Evolutionary conservation across 148 eudicot species (phyloP).

Genomic region (Camellia granthamiana): DNA sequence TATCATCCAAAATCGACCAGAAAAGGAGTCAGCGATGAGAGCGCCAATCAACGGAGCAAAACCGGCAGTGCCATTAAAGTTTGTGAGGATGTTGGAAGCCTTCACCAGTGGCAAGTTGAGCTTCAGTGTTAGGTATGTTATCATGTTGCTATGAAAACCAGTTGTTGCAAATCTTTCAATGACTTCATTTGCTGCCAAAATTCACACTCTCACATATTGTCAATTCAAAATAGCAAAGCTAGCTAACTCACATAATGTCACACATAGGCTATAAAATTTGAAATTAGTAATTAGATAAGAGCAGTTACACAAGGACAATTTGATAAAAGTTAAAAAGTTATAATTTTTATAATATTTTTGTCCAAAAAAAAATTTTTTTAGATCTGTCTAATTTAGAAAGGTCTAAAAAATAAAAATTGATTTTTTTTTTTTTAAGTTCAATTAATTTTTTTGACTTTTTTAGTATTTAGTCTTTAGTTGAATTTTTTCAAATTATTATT

Average conservation of each 20-base stretch:
- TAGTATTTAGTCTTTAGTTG: too few relatives aligned
- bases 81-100: slow-evolving; percentile 69
- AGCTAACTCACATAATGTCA: not conserved
- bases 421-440: too few relatives aligned
- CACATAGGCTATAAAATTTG: too few relatives aligned
- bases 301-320: too few relatives aligned
- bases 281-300: too few relatives aligned
- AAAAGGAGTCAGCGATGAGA: slow-evolving; percentile 63
- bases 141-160: slow-evolving; percentile 75
- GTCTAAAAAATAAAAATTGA: too few relatives aligned
- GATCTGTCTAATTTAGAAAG: too few relatives aligned
- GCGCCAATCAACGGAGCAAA: slow-evolving; percentile 81
- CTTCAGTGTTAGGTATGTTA: slow-evolving; percentile 66
- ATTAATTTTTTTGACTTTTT: too few relatives aligned
- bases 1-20: slow-evolving; percentile 76
- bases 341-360: too few relatives aligned
- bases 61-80: slow-evolving; percentile 64
- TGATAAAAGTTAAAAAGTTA: too few relatives aligned
- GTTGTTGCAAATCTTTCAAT: slow-evolving; percentile 69
- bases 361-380: too few relatives aligned
- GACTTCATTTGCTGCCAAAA: slow-evolving; percentile 61
- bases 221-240: not conserved
- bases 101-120: slow-evolving; percentile 71
- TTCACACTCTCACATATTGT: not conserved
- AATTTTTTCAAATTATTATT: too few relatives aligned